Evolutionary conservation across 1,139 yeast species (phyloP).

Genomic region (Kluyveromyces marxianus): DNA sequence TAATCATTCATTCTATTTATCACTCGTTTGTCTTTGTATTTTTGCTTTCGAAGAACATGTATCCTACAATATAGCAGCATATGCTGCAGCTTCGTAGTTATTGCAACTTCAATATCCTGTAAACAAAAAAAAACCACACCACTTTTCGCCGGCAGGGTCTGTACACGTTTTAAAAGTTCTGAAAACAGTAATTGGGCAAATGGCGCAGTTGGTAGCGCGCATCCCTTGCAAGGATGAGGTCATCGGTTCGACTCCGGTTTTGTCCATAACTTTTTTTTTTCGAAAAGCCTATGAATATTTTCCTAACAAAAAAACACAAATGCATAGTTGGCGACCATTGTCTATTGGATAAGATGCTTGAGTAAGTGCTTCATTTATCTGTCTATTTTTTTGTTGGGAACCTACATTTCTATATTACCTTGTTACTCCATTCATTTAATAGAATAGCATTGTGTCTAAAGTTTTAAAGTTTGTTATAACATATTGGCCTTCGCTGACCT

Average conservation of each 20-base stretch:
- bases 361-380: no score
- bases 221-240: constrained; percentile 31
- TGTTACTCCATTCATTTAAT: not conserved
- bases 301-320: not conserved
- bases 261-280: constrained; percentile 21
- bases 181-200: constrained; percentile 16
- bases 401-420: not conserved
- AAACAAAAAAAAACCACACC: no score
- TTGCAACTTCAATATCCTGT: no score
- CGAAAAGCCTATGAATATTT: not conserved
- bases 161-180: no score
- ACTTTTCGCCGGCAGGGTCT: no score
- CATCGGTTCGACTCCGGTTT: constrained; percentile 30
- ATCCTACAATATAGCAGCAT: no score
- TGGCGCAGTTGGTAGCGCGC: constrained; percentile 32
- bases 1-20: no score
- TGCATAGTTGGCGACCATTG: no score
- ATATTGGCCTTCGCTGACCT: constrained; percentile 14
- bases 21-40: no score
- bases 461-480: constrained; percentile 22
- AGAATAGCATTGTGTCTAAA: constrained; percentile 11
- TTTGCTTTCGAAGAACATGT: no score
- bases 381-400: not conserved
- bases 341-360: no score
- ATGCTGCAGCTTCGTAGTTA: no score